Base-by-base conservation (phyloP, 2,329 filamentous ascomycete species). In the Aspergillus transmontanensis region DNA sequence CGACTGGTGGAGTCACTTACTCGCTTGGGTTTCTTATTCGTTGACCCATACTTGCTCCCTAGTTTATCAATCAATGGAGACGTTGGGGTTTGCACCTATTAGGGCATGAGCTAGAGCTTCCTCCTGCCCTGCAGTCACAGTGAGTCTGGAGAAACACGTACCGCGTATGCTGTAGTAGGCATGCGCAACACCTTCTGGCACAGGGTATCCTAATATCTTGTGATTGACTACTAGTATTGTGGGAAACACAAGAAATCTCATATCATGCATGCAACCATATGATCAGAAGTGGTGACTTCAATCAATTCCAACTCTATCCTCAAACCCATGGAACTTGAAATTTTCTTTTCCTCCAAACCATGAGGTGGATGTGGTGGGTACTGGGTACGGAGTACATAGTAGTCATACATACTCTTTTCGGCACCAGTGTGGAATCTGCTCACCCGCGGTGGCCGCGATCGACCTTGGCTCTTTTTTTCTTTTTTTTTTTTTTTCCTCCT, bases 61-160 rank as follows among this genome's bases (percentile, higher is more conserved):
- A 55, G 57, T 67, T 68, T 68, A 68, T 68, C 65, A 68, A 68
- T 68, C 64, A 65, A 56, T 65, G 48, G 48, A 21, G 48, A n/a
- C 48, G 10, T 51, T 51, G 28, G 28, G 16, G 26, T 32, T 50
- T 23, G 28, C 48, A n/a, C 30, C 55, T 43, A 45, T 65, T 61
- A 58, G 55, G 59, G 48, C 19, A 51, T 30, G 16, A 32, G n/a
- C 26, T n/a, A 34, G 34, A 51, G 28, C 28, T 21, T 51, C 48
- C 28, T 10, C 3, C 48, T 51, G 26, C 16, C 28, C 19, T 51
- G 48, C 48, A 51, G 28, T 51, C 6, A 30, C 48, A 51, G 28
- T 51, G 12, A 30, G 6, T 12, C 21, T 26, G 2, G 21, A 46
- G 11, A 28, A 7, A 48, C 12, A 19, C 11, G 45, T 10, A 41